Evolutionary conservation across 805 yeast species (phyloP), one percentile per base, ranked within the genome.

Genomic region (Lachancea thermotolerans): DNA sequence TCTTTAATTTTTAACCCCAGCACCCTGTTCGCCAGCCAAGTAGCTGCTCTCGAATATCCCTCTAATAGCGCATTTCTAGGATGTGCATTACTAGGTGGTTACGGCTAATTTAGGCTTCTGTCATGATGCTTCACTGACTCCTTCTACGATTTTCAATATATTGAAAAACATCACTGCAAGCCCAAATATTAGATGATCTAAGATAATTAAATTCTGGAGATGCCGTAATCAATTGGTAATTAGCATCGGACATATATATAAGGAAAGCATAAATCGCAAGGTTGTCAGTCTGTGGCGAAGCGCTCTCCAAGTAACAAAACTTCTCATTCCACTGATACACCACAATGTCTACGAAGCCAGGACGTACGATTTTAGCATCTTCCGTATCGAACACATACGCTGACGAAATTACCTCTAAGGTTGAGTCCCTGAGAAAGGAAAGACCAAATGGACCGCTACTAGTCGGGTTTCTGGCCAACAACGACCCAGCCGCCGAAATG

Each of bases 401-500:
- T 17, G 79, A 79, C 37, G 98, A 93, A 62, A 77, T 93, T 44
- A 70, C 72, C 14, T 59, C 64, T 6, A 79, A 79, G 39, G 85
- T 88, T 9, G 58, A 69, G 18, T 52, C 66, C 15, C 68, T 89
- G 30, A 36, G 34, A 12, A 46, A 42, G 8, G 39, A 40, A 2
- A 50, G 55, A 37, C 66, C 67, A 1, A 69, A 76, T 50, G 70
- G 74, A 29, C 98, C 98, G 6, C 77, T 75, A 53, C 70, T 93
- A 34, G 97, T 91, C 30, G 99, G 99, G 0, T 79, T 93, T 49
- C 71, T 93, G 35, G 97, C 97, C 12, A 93, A 93, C 64, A 72
- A 74, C 12, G 99, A 93, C 57, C 98, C 97, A 2, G 96, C 98
- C 10, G 98, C 96, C 5, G 76, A 77, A 58, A 85, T 85, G 85